Evolutionary conservation across 352 stramenopile species (phyloP).

Genomic region (Aphanomyces astaci): DNA sequence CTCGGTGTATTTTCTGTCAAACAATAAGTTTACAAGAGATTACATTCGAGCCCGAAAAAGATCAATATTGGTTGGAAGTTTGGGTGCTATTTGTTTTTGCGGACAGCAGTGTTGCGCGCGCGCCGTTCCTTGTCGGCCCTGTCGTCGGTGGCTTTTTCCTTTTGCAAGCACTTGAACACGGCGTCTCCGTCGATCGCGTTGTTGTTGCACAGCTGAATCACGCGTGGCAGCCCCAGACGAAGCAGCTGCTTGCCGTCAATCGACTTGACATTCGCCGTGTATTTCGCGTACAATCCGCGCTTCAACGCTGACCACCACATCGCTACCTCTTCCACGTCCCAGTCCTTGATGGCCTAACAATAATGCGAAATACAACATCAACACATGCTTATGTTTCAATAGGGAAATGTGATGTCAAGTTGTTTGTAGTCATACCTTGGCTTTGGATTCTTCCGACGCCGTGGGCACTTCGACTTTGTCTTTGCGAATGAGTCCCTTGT

Average conservation of each 20-base stretch:
- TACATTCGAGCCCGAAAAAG: too few relatives aligned
- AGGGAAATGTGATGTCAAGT: too few relatives aligned
- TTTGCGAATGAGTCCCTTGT: slow-evolving; percentile 36
- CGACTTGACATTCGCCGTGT: slow-evolving; percentile 36
- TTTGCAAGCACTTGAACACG: slow-evolving; percentile 48
- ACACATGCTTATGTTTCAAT: not conserved
- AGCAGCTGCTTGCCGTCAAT: slow-evolving; percentile 52
- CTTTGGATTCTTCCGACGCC: slow-evolving; percentile 29
- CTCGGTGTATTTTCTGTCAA: too few relatives aligned
- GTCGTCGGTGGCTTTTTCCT: slow-evolving; percentile 46
- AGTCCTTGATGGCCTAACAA: slow-evolving; percentile 43
- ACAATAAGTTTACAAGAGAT: too few relatives aligned
- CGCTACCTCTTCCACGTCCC: slow-evolving; percentile 44
- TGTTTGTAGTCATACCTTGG: too few relatives aligned
- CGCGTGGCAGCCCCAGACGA: slow-evolving; percentile 50
- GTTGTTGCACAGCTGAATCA: slow-evolving; percentile 59
- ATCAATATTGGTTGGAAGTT: too few relatives aligned
- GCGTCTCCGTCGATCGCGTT: slow-evolving; percentile 47
- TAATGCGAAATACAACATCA: slow-evolving; percentile 21
- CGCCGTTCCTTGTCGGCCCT: slow-evolving; percentile 47
- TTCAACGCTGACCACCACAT: slow-evolving; percentile 45
- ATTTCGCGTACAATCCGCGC: slow-evolving; percentile 47
- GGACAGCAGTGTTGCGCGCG: slow-evolving; percentile 35
- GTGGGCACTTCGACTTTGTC: slow-evolving; percentile 44
- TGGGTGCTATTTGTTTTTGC: slow-evolving; percentile 13